Evolutionary conservation across 805 yeast genomes (phyloP).

Genomic region (Wickerhamiella lipophila): DNA sequence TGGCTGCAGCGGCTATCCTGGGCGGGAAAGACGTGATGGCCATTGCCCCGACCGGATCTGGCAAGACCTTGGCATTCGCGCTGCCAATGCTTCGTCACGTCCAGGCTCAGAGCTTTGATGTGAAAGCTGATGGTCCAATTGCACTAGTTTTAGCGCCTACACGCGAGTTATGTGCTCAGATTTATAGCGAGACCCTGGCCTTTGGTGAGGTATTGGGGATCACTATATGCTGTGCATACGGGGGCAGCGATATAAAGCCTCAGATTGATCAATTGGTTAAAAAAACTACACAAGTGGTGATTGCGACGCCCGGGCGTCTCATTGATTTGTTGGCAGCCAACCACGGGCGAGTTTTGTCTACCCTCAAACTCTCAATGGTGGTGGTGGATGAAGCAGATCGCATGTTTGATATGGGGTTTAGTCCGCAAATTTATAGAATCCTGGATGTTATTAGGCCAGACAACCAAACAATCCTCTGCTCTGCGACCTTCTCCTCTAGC

Average conservation of each 20-base stretch:
- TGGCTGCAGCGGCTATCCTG: constrained; percentile 83
- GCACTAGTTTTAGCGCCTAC: constrained; percentile 82
- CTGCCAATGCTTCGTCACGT: constrained; percentile 78
- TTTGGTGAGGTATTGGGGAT: constrained; percentile 43
- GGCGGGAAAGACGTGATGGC: constrained; percentile 83
- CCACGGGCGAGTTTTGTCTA: constrained; percentile 57
- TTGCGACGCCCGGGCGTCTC: constrained; percentile 91
- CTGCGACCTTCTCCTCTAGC: constrained; percentile 83
- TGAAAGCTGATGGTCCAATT: constrained; percentile 51
- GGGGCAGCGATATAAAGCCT: constrained; percentile 71
- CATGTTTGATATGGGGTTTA: constrained; percentile 94
- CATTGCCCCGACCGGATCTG: constrained; percentile 93
- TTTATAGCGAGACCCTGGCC: constrained; percentile 48
- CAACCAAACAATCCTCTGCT: constrained; percentile 76
- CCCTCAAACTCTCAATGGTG: constrained; percentile 61
- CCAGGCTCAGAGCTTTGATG: constrained; percentile 49
- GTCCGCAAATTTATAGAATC: constrained; percentile 82
- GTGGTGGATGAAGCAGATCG: constrained; percentile 94
- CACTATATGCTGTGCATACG: constrained; percentile 68
- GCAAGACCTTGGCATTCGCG: constrained; percentile 81
- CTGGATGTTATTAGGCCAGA: constrained; percentile 69
- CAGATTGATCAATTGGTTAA: constrained; percentile 71
- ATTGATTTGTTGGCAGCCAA: constrained; percentile 81
- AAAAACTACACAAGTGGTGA: constrained; percentile 58
- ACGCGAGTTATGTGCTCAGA: constrained; percentile 80